These are phyloP conservation scores for Chlorella sorokiniana DNA, from an alignment of 139 green algal species.

Conservation along the genomic window DNA sequence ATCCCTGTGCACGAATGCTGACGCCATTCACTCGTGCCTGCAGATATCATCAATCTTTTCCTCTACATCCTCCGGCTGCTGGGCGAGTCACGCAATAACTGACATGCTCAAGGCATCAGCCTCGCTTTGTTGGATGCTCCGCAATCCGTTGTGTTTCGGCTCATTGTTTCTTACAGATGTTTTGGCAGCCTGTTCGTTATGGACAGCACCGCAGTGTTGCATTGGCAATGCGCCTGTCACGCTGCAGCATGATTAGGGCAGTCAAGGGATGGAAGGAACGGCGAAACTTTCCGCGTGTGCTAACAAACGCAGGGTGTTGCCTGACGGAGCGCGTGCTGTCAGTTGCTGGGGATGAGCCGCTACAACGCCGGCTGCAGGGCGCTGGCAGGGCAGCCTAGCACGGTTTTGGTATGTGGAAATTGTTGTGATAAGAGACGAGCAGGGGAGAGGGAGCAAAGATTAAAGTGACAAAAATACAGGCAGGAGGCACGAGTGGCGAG, in stretches of 20 bases:
- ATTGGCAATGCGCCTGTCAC: background rate
- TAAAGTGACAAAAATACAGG: constrained; percentile 9
- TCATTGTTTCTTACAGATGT: background rate
- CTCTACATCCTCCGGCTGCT: background rate
- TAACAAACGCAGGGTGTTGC: background rate
- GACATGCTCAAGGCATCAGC: too few species aligned
- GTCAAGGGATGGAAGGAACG: background rate
- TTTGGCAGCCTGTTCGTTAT: background rate
- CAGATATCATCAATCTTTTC: too few species aligned
- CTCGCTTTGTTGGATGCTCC: background rate
- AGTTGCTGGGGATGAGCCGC: too few species aligned
- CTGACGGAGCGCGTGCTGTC: background rate
- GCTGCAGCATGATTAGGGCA: background rate
- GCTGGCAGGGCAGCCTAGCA: too few species aligned
- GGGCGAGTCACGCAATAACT: too few species aligned
- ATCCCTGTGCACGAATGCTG: too few species aligned
- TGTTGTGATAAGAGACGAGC: background rate
- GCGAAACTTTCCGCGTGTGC: too few species aligned
- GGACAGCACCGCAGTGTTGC: background rate
- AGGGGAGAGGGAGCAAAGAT: background rate
- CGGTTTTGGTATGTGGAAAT: too few species aligned
- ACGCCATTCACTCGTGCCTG: too few species aligned
- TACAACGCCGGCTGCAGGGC: too few species aligned
- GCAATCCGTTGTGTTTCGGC: background rate
- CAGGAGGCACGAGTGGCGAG: background rate